Percentiles rank a stretch among this genome's conserved stretches.
Conservation (phyloP, 352 stramenopile species). For the Vaucheria bursata region DNA sequence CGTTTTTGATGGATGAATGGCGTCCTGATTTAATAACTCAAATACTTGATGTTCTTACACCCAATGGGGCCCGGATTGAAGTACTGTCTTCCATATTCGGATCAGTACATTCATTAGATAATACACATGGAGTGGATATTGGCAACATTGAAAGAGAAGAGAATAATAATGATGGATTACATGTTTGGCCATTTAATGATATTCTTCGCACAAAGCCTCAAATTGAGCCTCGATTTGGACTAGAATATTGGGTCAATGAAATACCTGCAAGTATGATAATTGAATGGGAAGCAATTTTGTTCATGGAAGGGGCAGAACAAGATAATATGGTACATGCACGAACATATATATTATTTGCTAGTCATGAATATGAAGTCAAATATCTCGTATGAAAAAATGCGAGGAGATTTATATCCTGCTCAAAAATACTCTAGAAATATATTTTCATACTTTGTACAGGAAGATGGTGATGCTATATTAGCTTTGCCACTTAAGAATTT, state of each 20-base stretch:
- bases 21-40: constrained; percentile 32
- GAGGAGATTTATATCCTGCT: no score
- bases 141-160: background rate
- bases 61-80: constrained; percentile 22
- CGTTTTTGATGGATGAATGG: constrained; percentile 42
- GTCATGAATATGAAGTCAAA: no score
- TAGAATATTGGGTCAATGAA: constrained; percentile 28
- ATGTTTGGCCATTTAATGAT: background rate
- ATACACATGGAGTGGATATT: background rate
- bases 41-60: constrained; percentile 8
- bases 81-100: constrained; percentile 30
- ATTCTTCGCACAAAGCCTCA: background rate
- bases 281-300: constrained; percentile 20
- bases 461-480: no score
- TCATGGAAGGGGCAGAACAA: no score
- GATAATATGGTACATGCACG: no score
- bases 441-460: no score
- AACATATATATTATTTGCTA: no score
- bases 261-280: constrained; percentile 8
- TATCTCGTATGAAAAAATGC: no score
- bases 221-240: constrained; percentile 26
- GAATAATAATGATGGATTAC: background rate
- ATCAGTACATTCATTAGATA: no score
- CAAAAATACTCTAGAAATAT: no score
- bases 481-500: no score